Evolutionary conservation across 257 asterid genomes (phyloP).

Genomic region (Salvia splendens): DNA sequence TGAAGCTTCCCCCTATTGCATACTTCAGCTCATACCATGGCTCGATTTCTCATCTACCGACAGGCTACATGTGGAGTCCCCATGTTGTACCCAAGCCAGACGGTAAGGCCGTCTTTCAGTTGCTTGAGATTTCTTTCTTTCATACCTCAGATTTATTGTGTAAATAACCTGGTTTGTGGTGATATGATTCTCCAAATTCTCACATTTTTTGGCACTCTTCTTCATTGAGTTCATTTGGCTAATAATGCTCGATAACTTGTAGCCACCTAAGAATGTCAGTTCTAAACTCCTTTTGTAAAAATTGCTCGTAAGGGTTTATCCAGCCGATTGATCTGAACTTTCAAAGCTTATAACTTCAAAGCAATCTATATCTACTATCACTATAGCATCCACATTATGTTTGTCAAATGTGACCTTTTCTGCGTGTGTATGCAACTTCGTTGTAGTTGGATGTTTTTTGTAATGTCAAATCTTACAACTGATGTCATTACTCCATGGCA

Average conservation of each 20-base stretch:
- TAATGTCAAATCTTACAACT: slow-evolving; percentile 1
- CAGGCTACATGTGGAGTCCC: slow-evolving; percentile 99
- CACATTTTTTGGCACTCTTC: not conserved
- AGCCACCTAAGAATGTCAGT: not conserved
- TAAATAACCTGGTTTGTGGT: not conserved
- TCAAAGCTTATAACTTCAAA: not conserved
- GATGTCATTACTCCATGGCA: slow-evolving; percentile 42
- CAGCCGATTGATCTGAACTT: not conserved
- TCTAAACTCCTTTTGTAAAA: not conserved
- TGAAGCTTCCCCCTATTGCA: slow-evolving; percentile 90
- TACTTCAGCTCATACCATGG: slow-evolving; percentile 94
- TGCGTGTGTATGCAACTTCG: not conserved
- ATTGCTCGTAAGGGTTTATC: not conserved
- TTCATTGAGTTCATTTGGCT: not conserved
- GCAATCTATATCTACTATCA: not conserved
- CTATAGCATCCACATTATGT: not conserved
- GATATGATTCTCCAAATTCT: not conserved
- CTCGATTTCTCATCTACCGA: slow-evolving; percentile 96
- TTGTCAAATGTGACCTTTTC: slow-evolving; percentile 1
- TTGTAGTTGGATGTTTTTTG: slow-evolving; percentile 4
- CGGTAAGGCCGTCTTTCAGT: slow-evolving; percentile 47
- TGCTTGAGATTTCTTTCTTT: slow-evolving; percentile 8
- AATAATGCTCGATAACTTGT: not conserved
- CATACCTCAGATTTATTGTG: not conserved
- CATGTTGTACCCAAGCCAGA: slow-evolving; percentile 91